A percentile compares a stretch with the other conserved stretches of the same genome.
phyloP scores from a whole-genome alignment of 148 eudicot genomes.

The Rhododendron simsii region DNA sequence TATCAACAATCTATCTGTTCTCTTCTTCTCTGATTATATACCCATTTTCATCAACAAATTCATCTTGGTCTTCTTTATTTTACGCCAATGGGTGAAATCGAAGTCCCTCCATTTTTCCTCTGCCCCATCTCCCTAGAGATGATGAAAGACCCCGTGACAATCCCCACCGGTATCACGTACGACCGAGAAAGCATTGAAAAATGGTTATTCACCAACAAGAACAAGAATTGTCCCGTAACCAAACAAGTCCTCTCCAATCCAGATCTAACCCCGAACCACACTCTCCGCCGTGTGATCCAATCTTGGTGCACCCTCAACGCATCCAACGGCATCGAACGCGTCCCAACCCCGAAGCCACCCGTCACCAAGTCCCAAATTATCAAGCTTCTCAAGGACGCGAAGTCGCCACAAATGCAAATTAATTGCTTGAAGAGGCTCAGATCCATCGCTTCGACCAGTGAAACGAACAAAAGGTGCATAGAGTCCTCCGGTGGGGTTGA shows the following conservation, averaged over 20 bases:
- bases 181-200: constrained; percentile 68
- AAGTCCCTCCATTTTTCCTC: constrained; percentile 64
- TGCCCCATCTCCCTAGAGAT: constrained; percentile 89
- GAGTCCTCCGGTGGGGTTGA: constrained; percentile 39
- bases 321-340: constrained; percentile 52
- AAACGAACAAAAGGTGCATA: constrained; percentile 25
- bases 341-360: constrained; percentile 69
- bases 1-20: too few relatives aligned
- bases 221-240: constrained; percentile 59
- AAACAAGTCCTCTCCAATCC: constrained; percentile 37
- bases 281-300: constrained; percentile 86
- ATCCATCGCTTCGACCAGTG: constrained; percentile 23
- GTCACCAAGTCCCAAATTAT: constrained; percentile 32
- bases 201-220: constrained; percentile 56
- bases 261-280: constrained; percentile 75
- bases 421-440: constrained; percentile 37
- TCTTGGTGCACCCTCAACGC: constrained; percentile 81
- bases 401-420: constrained; percentile 22
- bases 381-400: constrained; percentile 45
- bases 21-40: too few relatives aligned
- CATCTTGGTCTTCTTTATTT: neutral
- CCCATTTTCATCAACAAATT: neutral
- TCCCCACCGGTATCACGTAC: constrained; percentile 77
- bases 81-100: constrained; percentile 42
- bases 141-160: constrained; percentile 81